Base-by-base conservation (phyloP, 169 alveolate genomes). In the Eimeria brunetti region DNA sequence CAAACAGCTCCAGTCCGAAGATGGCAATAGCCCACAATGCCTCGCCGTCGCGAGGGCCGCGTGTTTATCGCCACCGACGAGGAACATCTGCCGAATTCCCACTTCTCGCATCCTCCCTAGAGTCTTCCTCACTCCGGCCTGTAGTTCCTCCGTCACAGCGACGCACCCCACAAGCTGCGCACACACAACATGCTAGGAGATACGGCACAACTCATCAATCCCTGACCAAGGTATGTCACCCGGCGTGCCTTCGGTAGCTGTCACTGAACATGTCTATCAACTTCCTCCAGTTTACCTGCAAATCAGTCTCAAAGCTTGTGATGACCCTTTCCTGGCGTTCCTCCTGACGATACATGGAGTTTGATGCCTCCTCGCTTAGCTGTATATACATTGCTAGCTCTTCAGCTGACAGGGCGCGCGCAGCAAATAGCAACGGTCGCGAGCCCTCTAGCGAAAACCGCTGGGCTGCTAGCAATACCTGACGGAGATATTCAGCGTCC, bases 141-240 rank as follows among this genome's bases (percentile, higher is more conserved):
- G 91, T 8, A 85, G 78, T 78, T 85, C 58, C 64, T 85, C 91
- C 44, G 91, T 69, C 51, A 85, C 91, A 53, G 91, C 91, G 12
- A 85, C 78, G 60, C 91, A 85, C 38, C 91, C 91, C 58, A 85
- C 91, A 20, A 85, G 76, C 91, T 85, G 91, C 62, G 49, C 91
- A 60, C 38, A 41, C 91, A 36, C 91, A 51, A 60, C 60, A 76
- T 16, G 36, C 24, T 44, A 49, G 44, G 86, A 24, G 36, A 46
- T 44, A 46, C 18, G 38, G 60, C 86, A 76, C 80, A 33, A 30
- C 51, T 16, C 80, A 69, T 33, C 80, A 30, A 9, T n/a, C 38
- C 12, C 67, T n/a, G 41, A 78, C 60, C 58, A 11, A 20, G n/a
- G 2, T 12, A 78, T 64, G 18, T 0, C 22, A n/a, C 41, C 44